Base-by-base conservation (phyloP, 2,329 filamentous ascomycete species). In the Trichoderma asperellum region DNA sequence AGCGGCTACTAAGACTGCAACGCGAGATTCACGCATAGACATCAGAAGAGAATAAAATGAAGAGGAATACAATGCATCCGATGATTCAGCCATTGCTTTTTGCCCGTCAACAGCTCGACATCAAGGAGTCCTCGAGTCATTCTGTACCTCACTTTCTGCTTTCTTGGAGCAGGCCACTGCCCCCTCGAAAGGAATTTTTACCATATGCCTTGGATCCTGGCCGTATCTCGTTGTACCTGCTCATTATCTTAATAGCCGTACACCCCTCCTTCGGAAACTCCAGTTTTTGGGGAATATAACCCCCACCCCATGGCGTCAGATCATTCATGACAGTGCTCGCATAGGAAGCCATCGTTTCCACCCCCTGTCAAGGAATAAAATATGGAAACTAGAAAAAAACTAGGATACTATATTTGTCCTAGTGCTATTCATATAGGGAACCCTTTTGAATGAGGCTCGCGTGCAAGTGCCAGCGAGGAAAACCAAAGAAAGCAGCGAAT, bases 251-350 rank as follows among this genome's bases (percentile, higher is more conserved):
- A 21, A 4, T 64, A 21, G 16, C 24, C 43, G 21, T 34, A 49
- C 29, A 8, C 55, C 40, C 53, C 40, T 62, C 40, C 18, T 47
- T 63, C 55, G 10, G 1, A 52, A 63, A 55, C 21, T 43, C 49
- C 49, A 55, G 47, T 14, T 29, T 40, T 35, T 56, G 40, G 49
- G 61, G 27, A 18, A 56, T 24, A 35, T 24, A 6, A 53, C 63
- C 63, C 63, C 63, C 63, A 40, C 40, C 40, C 40, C 14, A 14
- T 37, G 21, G 53, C n/a, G 43, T 52, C 43, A 64, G 47, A 24
- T 55, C 61, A 56, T 35, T 12, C 10, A 49, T 49, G n/a, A 24
- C 47, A 49, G 10, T 24, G 47, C 47, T 21, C 47, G n/a, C 47
- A 24, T 49, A 49, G 18, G n/a, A 34, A 27, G 40, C 18, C n/a